These are phyloP conservation scores for Turritis glabra DNA, from an alignment of 345 rosid species.

Conservation along the genomic window DNA sequence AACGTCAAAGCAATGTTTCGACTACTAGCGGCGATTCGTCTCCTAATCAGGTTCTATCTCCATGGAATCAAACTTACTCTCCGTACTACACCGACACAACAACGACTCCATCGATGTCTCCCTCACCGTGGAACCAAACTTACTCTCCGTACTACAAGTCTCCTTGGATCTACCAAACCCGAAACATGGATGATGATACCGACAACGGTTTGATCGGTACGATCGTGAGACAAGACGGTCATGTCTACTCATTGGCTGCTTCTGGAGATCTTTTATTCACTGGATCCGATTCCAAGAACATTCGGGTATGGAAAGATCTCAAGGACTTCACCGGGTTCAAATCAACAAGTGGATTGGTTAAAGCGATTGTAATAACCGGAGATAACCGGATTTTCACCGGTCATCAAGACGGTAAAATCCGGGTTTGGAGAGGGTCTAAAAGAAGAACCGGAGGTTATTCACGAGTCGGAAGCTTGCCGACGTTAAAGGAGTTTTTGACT, in stretches of 20 bases:
- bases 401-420: slow-evolving; percentile 71
- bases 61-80: slow-evolving; percentile 54
- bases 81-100: slow-evolving; percentile 51
- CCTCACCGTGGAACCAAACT: slow-evolving; percentile 64
- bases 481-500: slow-evolving; percentile 48
- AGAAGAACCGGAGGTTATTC: slow-evolving; percentile 42
- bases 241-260: slow-evolving; percentile 67
- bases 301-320: slow-evolving; percentile 67
- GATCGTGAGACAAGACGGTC: slow-evolving; percentile 64
- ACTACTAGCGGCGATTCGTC: slow-evolving; percentile 51
- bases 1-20: slow-evolving; percentile 36
- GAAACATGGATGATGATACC: slow-evolving; percentile 23
- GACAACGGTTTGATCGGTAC: slow-evolving; percentile 55
- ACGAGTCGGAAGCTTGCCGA: slow-evolving; percentile 55
- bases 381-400: slow-evolving; percentile 59
- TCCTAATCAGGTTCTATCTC: slow-evolving; percentile 51
- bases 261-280: slow-evolving; percentile 59
- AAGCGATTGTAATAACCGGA: slow-evolving; percentile 46
- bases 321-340: slow-evolving; percentile 61
- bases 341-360: slow-evolving; percentile 60
- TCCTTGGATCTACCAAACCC: slow-evolving; percentile 43
- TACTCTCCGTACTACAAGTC: slow-evolving; percentile 51
- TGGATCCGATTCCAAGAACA: slow-evolving; percentile 71
- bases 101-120: slow-evolving; percentile 49
- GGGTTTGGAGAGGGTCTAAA: slow-evolving; percentile 57